Evolutionary conservation across 257 asterid species (phyloP).

Genomic region (Rhazya stricta): DNA sequence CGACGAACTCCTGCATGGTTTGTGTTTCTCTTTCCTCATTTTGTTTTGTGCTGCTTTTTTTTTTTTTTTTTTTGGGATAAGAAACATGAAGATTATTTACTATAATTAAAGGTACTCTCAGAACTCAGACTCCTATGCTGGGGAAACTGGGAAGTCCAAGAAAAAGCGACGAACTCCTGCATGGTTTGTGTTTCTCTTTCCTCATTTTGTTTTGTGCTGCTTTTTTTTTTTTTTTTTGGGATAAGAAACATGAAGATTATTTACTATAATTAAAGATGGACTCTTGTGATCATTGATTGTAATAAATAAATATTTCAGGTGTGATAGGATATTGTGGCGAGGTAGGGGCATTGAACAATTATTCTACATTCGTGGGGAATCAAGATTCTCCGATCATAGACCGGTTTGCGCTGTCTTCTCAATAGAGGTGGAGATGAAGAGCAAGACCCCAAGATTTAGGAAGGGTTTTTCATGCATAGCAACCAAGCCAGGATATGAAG

Average conservation of each 20-base stretch:
- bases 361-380: slow-evolving; percentile 72
- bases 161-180: slow-evolving; percentile 91
- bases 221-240: no score
- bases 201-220: no score
- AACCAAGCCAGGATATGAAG: slow-evolving; percentile 38
- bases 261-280: no score
- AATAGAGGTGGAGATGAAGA: slow-evolving; percentile 50
- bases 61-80: not conserved
- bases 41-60: not conserved
- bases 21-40: not conserved
- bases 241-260: no score
- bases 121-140: slow-evolving; percentile 77
- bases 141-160: slow-evolving; percentile 71
- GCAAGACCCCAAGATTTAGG: slow-evolving; percentile 36
- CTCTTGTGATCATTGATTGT: not conserved
- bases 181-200: slow-evolving; percentile 41
- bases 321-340: slow-evolving; percentile 82
- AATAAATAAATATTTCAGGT: slow-evolving; percentile 44
- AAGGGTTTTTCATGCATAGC: slow-evolving; percentile 66
- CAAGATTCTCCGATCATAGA: slow-evolving; percentile 81
- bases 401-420: slow-evolving; percentile 75
- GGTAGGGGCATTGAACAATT: slow-evolving; percentile 63
- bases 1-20: slow-evolving; percentile 96
- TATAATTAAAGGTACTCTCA: slow-evolving; percentile 72
- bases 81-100: no score